These are phyloP conservation scores for Penicillium antarcticum DNA, from an alignment of 495 filamentous ascomycete genomes.

Conservation along the genomic window DNA sequence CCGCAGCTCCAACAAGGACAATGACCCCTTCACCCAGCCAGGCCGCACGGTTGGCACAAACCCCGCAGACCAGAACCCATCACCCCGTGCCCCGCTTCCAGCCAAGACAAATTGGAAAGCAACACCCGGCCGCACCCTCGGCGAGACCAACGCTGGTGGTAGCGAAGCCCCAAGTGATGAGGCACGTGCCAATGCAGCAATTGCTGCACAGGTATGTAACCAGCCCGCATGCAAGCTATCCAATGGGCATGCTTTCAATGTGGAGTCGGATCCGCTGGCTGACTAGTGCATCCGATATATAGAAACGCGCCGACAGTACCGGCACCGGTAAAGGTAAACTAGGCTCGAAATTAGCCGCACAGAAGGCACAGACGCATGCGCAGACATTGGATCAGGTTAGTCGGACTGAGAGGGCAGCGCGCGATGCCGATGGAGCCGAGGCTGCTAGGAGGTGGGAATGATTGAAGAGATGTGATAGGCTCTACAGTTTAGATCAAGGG, in stretches of 20 bases:
- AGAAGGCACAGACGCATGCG: slow-evolving; percentile 61
- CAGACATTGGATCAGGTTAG: slow-evolving; percentile 58
- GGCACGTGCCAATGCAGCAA: slow-evolving; percentile 54
- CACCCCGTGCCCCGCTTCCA: slow-evolving; percentile 36
- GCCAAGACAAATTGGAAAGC: slow-evolving; percentile 39
- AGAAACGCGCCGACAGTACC: slow-evolving; percentile 40
- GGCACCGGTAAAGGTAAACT: slow-evolving; percentile 51
- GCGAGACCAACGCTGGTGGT: slow-evolving; percentile 27
- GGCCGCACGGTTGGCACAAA: slow-evolving; percentile 56
- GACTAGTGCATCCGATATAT: neutral
- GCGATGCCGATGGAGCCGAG: slow-evolving; percentile 55
- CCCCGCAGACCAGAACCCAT: slow-evolving; percentile 8
- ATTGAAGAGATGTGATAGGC: neutral
- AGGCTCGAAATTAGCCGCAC: slow-evolving; percentile 56
- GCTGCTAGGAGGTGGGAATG: slow-evolving; percentile 52
- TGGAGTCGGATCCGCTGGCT: neutral
- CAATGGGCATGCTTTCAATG: neutral
- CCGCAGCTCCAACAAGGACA: slow-evolving; percentile 50
- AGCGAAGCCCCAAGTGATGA: slow-evolving; percentile 41
- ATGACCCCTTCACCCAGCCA: slow-evolving; percentile 54
- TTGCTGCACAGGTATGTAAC: slow-evolving; percentile 61
- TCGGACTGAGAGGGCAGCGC: slow-evolving; percentile 49
- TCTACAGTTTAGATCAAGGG: neutral
- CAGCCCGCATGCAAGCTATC: neutral
- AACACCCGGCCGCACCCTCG: slow-evolving; percentile 56